Percentiles rank a stretch among this genome's conserved stretches.
Conservation (phyloP, 2,329 filamentous ascomycete species). For the Cladosporium colombiae region DNA sequence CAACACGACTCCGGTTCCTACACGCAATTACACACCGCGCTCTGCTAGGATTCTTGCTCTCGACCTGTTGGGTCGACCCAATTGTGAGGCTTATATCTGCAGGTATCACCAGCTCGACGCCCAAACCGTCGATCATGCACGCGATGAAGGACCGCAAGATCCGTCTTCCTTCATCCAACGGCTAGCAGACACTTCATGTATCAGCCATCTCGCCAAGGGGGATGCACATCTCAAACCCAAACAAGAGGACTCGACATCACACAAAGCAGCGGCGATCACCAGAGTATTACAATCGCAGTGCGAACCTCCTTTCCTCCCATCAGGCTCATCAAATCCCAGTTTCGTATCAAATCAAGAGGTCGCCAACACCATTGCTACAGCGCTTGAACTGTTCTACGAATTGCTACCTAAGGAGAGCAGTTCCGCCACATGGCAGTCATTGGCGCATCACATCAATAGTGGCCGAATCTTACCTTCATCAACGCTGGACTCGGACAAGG, state of each 20-base stretch:
- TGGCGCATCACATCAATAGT: constrained; percentile 4
- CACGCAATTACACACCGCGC: constrained; percentile 74
- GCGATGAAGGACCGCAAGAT: constrained; percentile 46
- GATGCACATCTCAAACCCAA: neutral
- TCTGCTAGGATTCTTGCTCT: constrained; percentile 79
- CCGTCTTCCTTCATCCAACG: constrained; percentile 62
- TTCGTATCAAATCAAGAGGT: constrained; percentile 4
- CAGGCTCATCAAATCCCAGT: neutral
- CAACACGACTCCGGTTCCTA: constrained; percentile 64
- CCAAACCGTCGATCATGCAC: neutral
- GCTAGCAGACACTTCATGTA: constrained; percentile 41
- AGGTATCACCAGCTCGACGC: neutral
- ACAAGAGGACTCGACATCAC: neutral
- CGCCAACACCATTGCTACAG: neutral
- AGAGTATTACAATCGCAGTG: neutral
- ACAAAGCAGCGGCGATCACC: constrained; percentile 3
- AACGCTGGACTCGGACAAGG: neutral
- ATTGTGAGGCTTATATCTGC: constrained; percentile 70
- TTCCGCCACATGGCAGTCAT: neutral
- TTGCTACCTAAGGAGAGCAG: neutral
- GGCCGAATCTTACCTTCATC: neutral
- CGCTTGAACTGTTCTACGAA: neutral
- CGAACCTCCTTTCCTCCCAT: constrained; percentile 1
- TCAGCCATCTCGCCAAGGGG: constrained; percentile 5
- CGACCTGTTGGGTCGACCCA: constrained; percentile 73